Base-by-base conservation (phyloP, 2,329 filamentous ascomycete species). In the Coniella vitis region DNA sequence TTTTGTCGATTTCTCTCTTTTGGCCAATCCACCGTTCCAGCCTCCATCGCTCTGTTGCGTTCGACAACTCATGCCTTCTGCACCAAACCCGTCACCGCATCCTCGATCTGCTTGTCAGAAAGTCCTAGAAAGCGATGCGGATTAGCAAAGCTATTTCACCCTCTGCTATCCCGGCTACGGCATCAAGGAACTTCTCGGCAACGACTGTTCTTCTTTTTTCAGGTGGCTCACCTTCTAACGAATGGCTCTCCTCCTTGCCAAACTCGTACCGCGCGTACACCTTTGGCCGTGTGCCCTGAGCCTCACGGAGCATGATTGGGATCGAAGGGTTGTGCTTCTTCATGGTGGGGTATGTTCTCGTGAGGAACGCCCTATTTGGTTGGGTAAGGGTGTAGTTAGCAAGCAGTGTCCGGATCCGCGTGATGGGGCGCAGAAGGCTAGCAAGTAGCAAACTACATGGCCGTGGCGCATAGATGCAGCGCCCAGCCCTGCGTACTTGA, bases 271-370 rank as follows among this genome's bases (percentile, higher is more conserved):
- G 79, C 59, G 91, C 90, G 69, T 86, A 97, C 56, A 98, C 81
- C 68, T 82, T 86, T 56, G 93, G 91, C 65, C 86, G 74, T 47
- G 87, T 88, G 63, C 87, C 89, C 59, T 81, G 74, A 46, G 91
- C 93, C 75, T 97, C 93, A 65, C 93, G 87, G 63, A 98, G 83
- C 75, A 98, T 76, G 70, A 98, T 97, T 47, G 93, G 93, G 42
- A 80, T 90, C 69, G 87, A 75, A 49, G 93, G 93, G 75, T 98
- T 98, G 78, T 91, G 87, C 78, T 95, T 94, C 83, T 98, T 98
- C 91, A 98, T 97, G 53, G 87, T 93, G 40, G 93, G 93, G 70
- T 98, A 98, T 58, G 90, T 84, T 66, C 88, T 83, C 57, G 84
- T 85, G 58, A 98, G 78, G 72, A 98, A 98, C 25, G 86, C 84